Evolutionary conservation across 1,284 basidiomycete species (phyloP), one percentile per base, ranked within the genome.

Genomic region (Austropuccinia psidii): DNA sequence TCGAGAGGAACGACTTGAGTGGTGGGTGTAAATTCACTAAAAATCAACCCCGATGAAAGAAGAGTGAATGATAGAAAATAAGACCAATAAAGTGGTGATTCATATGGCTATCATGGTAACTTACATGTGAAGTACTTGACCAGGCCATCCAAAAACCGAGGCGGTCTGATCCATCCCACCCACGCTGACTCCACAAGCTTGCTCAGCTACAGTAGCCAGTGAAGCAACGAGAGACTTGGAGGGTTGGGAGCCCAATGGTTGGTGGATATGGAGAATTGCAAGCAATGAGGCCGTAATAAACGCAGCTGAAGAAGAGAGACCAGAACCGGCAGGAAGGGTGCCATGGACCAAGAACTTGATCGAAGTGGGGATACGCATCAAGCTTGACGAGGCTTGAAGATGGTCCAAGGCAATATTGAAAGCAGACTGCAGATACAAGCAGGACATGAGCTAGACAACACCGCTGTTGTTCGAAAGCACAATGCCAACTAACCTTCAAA

Each of bases 151-250:
- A 54, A 69, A 69, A 13, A 69, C 66, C 8, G 52, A 57, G 17
- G 66, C 66, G 15, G 66, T 69, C 47, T 69, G 66, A 55, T 69
- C 66, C 66, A 69, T 69, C 27, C 66, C 66, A 43, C 66, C 66
- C 1, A 69, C 54, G 29, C 41, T 69, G 29, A 69, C 33, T 7
- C 66, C 66, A 35, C 50, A 57, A 52, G 41, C 47, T 58, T 43
- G 29, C 47, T 69, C 66, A 31, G 37, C 37, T 33, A 21, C 27
- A 27, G 58, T 69, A 7, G 66, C 66, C n/a, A 58, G 37, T 47
- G 47, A 45, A 4, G 54, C 54, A 9, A 47, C 64, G 4, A 67
- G 37, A 41, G 19, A 29, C 37, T 67, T 67, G n/a, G n/a, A n/a
- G n/a, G n/a, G n/a, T n/a, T n/a, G n/a, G n/a, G n/a, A n/a, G n/a